Conservation (phyloP, 345 rosid species). For the Hibiscus mutabilis region DNA sequence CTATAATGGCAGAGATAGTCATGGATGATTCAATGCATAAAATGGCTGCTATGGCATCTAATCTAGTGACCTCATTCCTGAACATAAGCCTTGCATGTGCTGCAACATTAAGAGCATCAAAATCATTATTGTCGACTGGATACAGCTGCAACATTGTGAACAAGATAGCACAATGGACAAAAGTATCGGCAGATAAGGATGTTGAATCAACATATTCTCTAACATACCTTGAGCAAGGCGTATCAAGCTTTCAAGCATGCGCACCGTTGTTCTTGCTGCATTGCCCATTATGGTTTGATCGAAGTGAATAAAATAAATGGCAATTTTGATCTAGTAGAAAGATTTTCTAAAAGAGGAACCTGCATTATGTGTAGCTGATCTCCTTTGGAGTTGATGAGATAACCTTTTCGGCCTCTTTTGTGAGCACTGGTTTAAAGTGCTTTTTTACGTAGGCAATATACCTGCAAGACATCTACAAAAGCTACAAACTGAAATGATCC, state of each 20-base stretch:
- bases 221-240: conserved; percentile 93
- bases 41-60: conserved; percentile 88
- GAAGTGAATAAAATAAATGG: neutral
- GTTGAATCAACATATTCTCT: neutral
- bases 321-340: conserved; percentile 3
- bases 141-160: conserved; percentile 33
- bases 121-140: neutral
- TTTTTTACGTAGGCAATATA: conserved; percentile 76
- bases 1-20: conserved; percentile 91
- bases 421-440: conserved; percentile 67
- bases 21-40: conserved; percentile 90
- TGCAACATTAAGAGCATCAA: conserved; percentile 23
- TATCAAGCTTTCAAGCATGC: conserved; percentile 95
- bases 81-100: conserved; percentile 98
- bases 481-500: conserved; percentile 2
- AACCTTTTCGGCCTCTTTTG: conserved; percentile 79
- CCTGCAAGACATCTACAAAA: conserved; percentile 32
- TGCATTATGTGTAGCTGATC: conserved; percentile 87
- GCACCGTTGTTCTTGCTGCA: conserved; percentile 92
- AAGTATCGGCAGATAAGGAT: neutral
- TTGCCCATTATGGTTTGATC: conserved; percentile 10
- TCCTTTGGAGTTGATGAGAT: conserved; percentile 96
- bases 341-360: conserved; percentile 31
- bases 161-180: neutral
- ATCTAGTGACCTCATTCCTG: conserved; percentile 73